Evolutionary conservation across 2,329 filamentous ascomycete genomes (phyloP).

Genomic region (Fusarium clavum): DNA sequence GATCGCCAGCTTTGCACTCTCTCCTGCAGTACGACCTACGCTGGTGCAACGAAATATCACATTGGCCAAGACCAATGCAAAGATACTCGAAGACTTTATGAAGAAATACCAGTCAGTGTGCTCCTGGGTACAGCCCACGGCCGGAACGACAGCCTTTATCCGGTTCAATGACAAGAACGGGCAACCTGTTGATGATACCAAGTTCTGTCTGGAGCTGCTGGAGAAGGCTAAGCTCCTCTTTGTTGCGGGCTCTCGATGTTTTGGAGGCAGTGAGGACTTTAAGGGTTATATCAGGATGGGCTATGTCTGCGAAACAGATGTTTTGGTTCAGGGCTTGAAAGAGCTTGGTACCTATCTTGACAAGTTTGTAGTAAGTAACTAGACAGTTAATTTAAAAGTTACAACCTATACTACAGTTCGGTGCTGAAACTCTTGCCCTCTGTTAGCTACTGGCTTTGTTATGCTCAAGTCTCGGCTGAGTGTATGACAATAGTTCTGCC

Average conservation of each 20-base stretch:
- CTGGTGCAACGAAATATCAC: conserved; percentile 66
- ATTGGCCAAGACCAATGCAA: conserved; percentile 75
- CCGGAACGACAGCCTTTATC: conserved; percentile 83
- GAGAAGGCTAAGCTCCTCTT: conserved; percentile 78
- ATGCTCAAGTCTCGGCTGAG: too few species aligned
- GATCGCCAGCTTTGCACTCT: conserved; percentile 80
- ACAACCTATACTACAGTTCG: too few species aligned
- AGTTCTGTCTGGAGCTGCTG: conserved; percentile 76
- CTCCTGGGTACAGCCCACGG: conserved; percentile 78
- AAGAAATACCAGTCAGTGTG: conserved; percentile 71
- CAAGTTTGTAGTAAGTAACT: background rate
- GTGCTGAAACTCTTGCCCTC: too few species aligned
- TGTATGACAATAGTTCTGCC: too few species aligned
- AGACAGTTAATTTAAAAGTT: too few species aligned
- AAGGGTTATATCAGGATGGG: conserved; percentile 82
- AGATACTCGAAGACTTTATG: conserved; percentile 74
- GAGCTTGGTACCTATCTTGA: conserved; percentile 56
- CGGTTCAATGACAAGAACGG: conserved; percentile 69
- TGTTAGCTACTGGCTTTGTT: too few species aligned
- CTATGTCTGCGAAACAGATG: conserved; percentile 76
- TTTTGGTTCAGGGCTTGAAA: conserved; percentile 73
- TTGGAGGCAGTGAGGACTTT: conserved; percentile 75
- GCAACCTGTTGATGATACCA: conserved; percentile 74
- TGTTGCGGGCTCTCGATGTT: conserved; percentile 78
- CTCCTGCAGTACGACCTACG: conserved; percentile 54